These are phyloP conservation scores for Macrotyloma uniflorum DNA, from an alignment of 306 rosid species.

Conservation along the genomic window DNA sequence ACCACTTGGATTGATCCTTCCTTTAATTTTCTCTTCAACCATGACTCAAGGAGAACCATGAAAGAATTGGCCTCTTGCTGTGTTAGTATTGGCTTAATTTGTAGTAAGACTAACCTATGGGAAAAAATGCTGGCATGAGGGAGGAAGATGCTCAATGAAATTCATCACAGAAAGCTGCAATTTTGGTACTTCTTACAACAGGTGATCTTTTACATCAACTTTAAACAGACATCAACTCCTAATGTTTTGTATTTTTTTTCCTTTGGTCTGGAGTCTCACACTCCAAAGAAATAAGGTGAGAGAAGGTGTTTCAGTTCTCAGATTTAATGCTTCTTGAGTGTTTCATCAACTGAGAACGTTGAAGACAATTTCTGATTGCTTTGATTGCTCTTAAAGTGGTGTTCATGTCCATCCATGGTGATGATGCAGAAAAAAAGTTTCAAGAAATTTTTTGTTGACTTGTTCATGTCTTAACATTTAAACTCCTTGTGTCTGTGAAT, in stretches of 20 bases:
- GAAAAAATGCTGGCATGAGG: constrained; percentile 51
- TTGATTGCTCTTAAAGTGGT: background rate
- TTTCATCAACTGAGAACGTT: constrained; percentile 1
- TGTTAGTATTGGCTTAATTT: constrained; percentile 32
- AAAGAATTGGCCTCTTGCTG: constrained; percentile 22
- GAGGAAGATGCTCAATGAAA: constrained; percentile 59
- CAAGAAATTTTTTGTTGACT: background rate
- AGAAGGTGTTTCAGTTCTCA: constrained; percentile 25
- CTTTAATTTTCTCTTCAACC: constrained; percentile 25
- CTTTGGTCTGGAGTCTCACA: background rate
- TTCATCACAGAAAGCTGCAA: constrained; percentile 49
- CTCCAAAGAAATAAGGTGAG: background rate
- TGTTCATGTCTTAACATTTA: constrained; percentile 18
- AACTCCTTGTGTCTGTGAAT: constrained; percentile 12
- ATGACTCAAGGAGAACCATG: constrained; percentile 32
- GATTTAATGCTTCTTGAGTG: constrained; percentile 28
- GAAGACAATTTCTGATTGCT: constrained; percentile 4
- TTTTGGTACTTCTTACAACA: constrained; percentile 44
- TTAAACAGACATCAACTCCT: constrained; percentile 16
- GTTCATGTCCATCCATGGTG: background rate
- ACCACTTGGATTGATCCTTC: constrained; percentile 65
- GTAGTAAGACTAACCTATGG: constrained; percentile 35
- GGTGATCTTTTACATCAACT: constrained; percentile 29
- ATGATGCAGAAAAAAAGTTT: constrained; percentile 5
- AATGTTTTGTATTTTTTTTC: background rate